These are phyloP conservation scores for Brassica carinata DNA, from an alignment of 345 rosid species.

Conservation along the genomic window DNA sequence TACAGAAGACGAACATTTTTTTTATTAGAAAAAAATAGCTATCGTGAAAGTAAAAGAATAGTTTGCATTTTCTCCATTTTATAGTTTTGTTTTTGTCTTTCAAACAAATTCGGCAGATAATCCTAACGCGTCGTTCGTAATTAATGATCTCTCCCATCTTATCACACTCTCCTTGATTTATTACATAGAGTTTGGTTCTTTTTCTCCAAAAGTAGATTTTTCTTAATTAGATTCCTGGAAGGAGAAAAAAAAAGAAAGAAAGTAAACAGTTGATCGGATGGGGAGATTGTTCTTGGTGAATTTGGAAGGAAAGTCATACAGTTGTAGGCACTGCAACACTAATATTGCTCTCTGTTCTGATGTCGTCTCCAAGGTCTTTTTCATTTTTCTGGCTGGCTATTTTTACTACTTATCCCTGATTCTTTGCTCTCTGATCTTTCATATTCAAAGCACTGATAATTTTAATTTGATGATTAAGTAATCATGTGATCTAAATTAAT, in stretches of 20 bases:
- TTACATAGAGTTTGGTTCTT: conserved; percentile 2
- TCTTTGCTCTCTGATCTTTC: background rate
- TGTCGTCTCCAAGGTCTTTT: conserved; percentile 63
- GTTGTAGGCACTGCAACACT: conserved; percentile 73
- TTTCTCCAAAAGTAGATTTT: background rate
- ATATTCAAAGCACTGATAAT: background rate
- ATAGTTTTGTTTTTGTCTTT: background rate
- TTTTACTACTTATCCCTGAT: background rate
- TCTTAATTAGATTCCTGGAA: background rate
- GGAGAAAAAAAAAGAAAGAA: background rate
- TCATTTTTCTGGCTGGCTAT: background rate
- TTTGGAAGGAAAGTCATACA: conserved; percentile 61
- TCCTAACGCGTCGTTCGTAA: conserved; percentile 16
- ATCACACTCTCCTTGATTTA: conserved; percentile 1
- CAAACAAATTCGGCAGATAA: conserved; percentile 9
- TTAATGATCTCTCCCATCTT: conserved; percentile 18
- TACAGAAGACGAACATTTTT: background rate
- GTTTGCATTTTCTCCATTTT: background rate
- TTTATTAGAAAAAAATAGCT: background rate
- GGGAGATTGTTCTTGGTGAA: conserved; percentile 67
- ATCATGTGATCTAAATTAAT: conserved; percentile 15
- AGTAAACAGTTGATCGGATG: conserved; percentile 40
- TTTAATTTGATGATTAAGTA: conserved; percentile 13
- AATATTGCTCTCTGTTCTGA: conserved; percentile 59
- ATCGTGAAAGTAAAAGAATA: conserved; percentile 14